Conservation (phyloP, 2,329 filamentous ascomycete species). For the Fusarium sp. region DNA sequence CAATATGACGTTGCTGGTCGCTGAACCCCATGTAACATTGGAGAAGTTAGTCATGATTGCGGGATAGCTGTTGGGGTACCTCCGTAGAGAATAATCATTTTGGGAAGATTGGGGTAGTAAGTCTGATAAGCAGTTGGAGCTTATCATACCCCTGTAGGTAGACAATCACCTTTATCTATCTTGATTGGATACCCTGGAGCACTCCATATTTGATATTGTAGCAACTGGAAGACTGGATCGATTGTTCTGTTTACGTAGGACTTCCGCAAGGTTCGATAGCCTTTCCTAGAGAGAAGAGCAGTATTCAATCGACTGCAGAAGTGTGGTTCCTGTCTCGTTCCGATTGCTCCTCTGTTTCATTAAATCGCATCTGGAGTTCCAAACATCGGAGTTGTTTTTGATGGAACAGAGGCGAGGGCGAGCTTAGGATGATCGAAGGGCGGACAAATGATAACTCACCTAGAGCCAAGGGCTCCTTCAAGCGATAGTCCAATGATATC, state of each 20-base stretch:
- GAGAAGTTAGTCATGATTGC: not conserved
- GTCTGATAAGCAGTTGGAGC: not conserved
- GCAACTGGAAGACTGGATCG: too few species aligned
- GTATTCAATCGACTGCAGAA: fast-evolving
- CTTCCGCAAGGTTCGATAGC: not conserved
- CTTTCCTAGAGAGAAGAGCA: fast-evolving
- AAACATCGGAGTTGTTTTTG: fast-evolving
- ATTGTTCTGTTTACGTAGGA: not conserved
- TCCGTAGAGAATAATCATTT: not conserved
- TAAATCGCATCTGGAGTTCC: fast-evolving
- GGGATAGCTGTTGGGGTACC: not conserved
- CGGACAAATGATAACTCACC: fast-evolving
- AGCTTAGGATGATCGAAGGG: fast-evolving
- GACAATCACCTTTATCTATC: not conserved
- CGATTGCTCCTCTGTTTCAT: fast-evolving
- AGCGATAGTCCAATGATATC: fast-evolving
- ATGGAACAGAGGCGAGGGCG: too few species aligned
- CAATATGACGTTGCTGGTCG: not conserved
- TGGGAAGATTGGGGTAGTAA: not conserved
- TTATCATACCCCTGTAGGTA: not conserved
- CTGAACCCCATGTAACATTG: not conserved
- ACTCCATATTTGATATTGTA: too few species aligned
- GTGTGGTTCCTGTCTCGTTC: not conserved
- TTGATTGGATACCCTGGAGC: not conserved
- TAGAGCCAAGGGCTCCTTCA: fast-evolving